Base-by-base conservation (phyloP, 345 rosid genomes). In the Camelina hispida region DNA sequence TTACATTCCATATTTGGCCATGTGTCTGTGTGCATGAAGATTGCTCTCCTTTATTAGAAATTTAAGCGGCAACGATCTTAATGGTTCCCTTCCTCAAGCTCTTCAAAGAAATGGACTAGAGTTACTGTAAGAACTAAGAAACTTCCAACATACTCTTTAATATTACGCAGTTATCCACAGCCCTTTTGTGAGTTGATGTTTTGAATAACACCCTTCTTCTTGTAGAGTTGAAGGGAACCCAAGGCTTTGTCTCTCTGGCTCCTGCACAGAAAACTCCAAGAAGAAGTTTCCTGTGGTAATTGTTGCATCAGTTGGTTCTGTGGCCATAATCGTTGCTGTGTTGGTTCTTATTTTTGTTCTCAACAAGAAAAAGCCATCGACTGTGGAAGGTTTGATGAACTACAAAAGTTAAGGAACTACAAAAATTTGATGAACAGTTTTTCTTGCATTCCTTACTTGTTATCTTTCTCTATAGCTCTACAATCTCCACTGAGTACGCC, bases 41-140 rank as follows among this genome's bases (percentile, higher is more conserved):
- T 28, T 28, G 30, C 30, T 28, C 30, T 28, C 5, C 30, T 28
- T 50, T 7, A 28, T 30, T 79, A 88, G 88, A 75, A 83, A 81
- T 62, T 65, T 83, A 62, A 40, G 50, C 11, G 69, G 72, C 42
- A 88, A 84, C 72, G 20, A 69, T 59, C 81, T 82, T 15, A 47
- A 35, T 35, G 87, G 90, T 51, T 51, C 79, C 8, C 14, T 88
- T 53, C 90, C 93, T 68, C 79, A 60, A 62, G 5, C 74, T 7
- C 18, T 75, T 18, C 73, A 40, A 8, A 61, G 9, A 42, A 4
- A 75, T 52, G 74, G 69, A 53, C 64, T 68, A 4, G 8, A 42
- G 12, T 10, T 76, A 30, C 0, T 0, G 79, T 28, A 28, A 28
- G 30, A 28, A 28, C 0, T 76, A 46, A 68, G 79, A 61, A 61